phyloP scores from a whole-genome alignment of 257 asterid genomes.

The Salvia splendens region DNA sequence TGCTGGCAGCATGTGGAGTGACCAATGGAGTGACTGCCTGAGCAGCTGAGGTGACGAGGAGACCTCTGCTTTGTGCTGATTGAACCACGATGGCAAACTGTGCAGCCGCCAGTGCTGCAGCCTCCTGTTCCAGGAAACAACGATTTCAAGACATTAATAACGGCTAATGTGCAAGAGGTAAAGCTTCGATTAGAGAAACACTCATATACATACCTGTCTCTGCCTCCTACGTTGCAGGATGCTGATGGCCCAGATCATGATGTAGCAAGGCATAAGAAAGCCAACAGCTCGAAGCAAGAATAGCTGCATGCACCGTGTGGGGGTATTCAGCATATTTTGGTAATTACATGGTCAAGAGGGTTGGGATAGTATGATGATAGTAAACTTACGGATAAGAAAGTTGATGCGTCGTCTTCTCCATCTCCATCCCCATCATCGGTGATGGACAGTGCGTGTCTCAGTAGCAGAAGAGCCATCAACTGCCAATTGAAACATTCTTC shows the following conservation, averaged over 20 bases:
- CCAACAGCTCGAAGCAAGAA: slow-evolving; percentile 94
- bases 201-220: slow-evolving; percentile 62
- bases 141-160: not conserved
- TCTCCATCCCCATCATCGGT: slow-evolving; percentile 71
- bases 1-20: slow-evolving; percentile 16
- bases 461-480: slow-evolving; percentile 92
- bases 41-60: slow-evolving; percentile 71
- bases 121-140: slow-evolving; percentile 61
- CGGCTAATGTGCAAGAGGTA: not conserved
- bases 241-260: slow-evolving; percentile 96
- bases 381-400: slow-evolving; percentile 78
- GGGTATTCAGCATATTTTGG: slow-evolving; percentile 13
- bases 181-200: not conserved
- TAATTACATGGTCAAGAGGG: not conserved
- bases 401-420: slow-evolving; percentile 70
- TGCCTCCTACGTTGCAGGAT: slow-evolving; percentile 91
- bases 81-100: slow-evolving; percentile 90
- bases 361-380: not conserved
- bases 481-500: slow-evolving; percentile 37
- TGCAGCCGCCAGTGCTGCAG: slow-evolving; percentile 86
- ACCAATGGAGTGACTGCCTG: slow-evolving; percentile 49
- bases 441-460: slow-evolving; percentile 84
- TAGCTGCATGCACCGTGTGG: slow-evolving; percentile 52
- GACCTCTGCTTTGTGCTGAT: slow-evolving; percentile 83
- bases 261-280: slow-evolving; percentile 93